Conservation (phyloP, 345 rosid genomes). For the Ceriops zippeliana region DNA sequence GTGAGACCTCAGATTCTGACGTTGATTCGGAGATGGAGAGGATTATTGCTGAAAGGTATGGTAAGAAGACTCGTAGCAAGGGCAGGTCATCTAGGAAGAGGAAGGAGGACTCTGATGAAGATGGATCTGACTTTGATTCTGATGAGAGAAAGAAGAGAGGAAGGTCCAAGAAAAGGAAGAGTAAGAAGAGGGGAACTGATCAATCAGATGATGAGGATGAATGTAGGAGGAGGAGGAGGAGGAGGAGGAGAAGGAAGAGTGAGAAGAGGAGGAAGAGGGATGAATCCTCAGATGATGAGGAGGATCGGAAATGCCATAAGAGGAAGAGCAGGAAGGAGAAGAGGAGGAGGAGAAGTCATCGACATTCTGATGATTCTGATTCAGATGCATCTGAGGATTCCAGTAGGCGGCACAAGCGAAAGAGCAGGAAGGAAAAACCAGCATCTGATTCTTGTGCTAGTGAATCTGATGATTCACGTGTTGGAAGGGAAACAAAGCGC, state of each 20-base stretch:
- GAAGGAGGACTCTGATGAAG: slow-evolving; percentile 40
- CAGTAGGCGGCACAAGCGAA: slow-evolving; percentile 37
- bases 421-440: slow-evolving; percentile 48
- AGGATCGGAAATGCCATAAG: slow-evolving; percentile 19
- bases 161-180: slow-evolving; percentile 72
- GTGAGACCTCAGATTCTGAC: slow-evolving; percentile 77
- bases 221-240: slow-evolving; percentile 41
- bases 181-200: slow-evolving; percentile 46
- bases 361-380: slow-evolving; percentile 40
- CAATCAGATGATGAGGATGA: slow-evolving; percentile 65
- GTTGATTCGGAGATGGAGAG: slow-evolving; percentile 87
- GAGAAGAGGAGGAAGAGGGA: slow-evolving; percentile 63
- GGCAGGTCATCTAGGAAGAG: slow-evolving; percentile 39
- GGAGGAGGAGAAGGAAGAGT: slow-evolving; percentile 53
- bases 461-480: slow-evolving; percentile 48
- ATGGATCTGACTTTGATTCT: slow-evolving; percentile 37
- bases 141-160: slow-evolving; percentile 66
- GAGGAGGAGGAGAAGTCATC: slow-evolving; percentile 47
- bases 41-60: slow-evolving; percentile 70
- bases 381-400: slow-evolving; percentile 39
- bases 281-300: slow-evolving; percentile 39
- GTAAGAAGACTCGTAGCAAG: slow-evolving; percentile 50
- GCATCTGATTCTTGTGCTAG: slow-evolving; percentile 48
- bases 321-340: slow-evolving; percentile 46
- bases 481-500: slow-evolving; percentile 56